A percentile compares a stretch with the other conserved stretches of the same genome.
phyloP scores from a whole-genome alignment of 352 stramenopile genomes.

The Globisporangium acanthophoron region DNA sequence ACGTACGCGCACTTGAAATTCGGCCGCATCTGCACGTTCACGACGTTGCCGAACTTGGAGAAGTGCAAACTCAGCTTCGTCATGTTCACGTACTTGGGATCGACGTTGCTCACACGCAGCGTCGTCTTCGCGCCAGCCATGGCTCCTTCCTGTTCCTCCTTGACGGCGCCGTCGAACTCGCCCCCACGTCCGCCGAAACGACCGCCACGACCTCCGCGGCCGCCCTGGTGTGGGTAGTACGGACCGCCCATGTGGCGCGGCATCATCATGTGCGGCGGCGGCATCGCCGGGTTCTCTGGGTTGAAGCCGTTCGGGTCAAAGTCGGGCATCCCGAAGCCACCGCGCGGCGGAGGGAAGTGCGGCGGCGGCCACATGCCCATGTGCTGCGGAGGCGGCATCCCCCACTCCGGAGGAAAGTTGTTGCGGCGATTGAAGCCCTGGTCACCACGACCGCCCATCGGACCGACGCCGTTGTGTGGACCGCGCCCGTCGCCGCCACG shows the following conservation, averaged over 20 bases:
- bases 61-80: conserved; percentile 85
- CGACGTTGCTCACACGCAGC: conserved; percentile 79
- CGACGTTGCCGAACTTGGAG: conserved; percentile 84
- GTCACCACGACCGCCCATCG: conserved; percentile 17
- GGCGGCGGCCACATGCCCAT: conserved; percentile 63
- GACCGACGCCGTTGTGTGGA: background rate
- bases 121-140: conserved; percentile 49
- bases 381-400: conserved; percentile 47
- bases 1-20: conserved; percentile 79
- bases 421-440: conserved; percentile 32
- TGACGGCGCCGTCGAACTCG: conserved; percentile 18
- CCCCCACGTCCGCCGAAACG: conserved; percentile 23
- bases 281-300: conserved; percentile 50
- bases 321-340: conserved; percentile 43
- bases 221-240: conserved; percentile 33
- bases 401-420: conserved; percentile 65
- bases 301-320: conserved; percentile 72
- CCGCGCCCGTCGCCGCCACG: conserved; percentile 15
- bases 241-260: conserved; percentile 46
- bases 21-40: conserved; percentile 87
- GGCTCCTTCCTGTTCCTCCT: conserved; percentile 18
- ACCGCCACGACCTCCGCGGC: conserved; percentile 31
- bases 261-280: conserved; percentile 62
- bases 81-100: conserved; percentile 88
- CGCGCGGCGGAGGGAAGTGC: conserved; percentile 33